Evolutionary conservation across 805 yeast genomes (phyloP).

Genomic region (Suhomyces prunicola): DNA sequence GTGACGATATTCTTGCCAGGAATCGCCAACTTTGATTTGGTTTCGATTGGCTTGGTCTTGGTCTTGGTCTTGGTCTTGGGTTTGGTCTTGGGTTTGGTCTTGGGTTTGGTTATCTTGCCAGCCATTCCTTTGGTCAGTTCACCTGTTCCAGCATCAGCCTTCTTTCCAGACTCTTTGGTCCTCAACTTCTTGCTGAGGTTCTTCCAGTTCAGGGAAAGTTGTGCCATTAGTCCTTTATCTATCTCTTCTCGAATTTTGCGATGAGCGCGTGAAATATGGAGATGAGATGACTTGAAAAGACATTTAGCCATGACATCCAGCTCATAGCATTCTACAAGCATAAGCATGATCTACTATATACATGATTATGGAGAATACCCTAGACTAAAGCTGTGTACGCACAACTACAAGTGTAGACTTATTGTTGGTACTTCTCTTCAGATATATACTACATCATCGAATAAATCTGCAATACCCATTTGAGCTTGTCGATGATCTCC

Average conservation of each 20-base stretch:
- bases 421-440: background rate
- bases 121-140: background rate
- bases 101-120: background rate
- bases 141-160: no score
- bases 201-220: conserved; percentile 24
- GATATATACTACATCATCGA: conserved; percentile 32
- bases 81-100: no score
- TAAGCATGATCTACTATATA: no score
- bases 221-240: conserved; percentile 1
- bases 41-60: background rate
- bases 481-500: conserved; percentile 73
- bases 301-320: no score
- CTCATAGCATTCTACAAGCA: no score
- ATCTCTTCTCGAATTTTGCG: background rate
- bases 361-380: no score
- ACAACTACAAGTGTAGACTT: no score
- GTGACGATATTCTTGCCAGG: background rate
- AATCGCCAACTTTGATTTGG: background rate
- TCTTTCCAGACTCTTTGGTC: background rate
- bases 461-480: conserved; percentile 54
- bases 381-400: no score
- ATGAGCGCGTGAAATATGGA: background rate
- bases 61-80: background rate
- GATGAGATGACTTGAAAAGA: background rate
- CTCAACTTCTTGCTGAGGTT: conserved; percentile 11